Evolutionary conservation across 495 filamentous ascomycete genomes (phyloP).

Genomic region (Penicillium fimorum): DNA sequence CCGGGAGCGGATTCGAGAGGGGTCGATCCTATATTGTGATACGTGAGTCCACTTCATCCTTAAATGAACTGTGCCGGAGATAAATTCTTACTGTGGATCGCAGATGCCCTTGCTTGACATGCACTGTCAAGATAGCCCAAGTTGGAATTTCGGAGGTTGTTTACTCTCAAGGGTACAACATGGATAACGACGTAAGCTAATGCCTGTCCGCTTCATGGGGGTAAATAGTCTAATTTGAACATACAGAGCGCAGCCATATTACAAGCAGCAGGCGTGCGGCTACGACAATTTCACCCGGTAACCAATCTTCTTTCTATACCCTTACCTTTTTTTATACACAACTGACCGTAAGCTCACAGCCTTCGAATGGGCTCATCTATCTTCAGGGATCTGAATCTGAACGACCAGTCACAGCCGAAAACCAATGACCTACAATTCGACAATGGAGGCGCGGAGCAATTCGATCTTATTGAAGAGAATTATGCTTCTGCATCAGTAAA

Average conservation of each 20-base stretch:
- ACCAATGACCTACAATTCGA: neutral
- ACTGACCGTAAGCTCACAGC: conserved; percentile 31
- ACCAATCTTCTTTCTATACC: conserved; percentile 44
- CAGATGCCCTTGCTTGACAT: conserved; percentile 93
- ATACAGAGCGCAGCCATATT: conserved; percentile 73
- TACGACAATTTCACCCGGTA: conserved; percentile 83
- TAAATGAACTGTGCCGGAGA: neutral
- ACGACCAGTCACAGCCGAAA: neutral
- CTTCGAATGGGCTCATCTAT: conserved; percentile 49
- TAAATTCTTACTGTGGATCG: neutral
- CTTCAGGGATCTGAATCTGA: conserved; percentile 29
- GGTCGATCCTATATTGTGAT: conserved; percentile 85
- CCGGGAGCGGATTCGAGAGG: conserved; percentile 77
- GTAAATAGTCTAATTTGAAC: conserved; percentile 11
- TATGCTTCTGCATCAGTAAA: neutral
- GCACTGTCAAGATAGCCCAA: conserved; percentile 95
- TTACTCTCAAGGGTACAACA: conserved; percentile 87
- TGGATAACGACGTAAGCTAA: conserved; percentile 65
- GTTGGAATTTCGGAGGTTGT: conserved; percentile 95
- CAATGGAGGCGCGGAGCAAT: too few relatives aligned
- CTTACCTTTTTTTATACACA: neutral
- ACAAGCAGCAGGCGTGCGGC: conserved; percentile 66
- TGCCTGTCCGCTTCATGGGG: neutral
- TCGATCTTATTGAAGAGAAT: neutral
- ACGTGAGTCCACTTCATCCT: conserved; percentile 51